phyloP scores from a whole-genome alignment of 345 rosid genomes.

The Geranium brycei region DNA sequence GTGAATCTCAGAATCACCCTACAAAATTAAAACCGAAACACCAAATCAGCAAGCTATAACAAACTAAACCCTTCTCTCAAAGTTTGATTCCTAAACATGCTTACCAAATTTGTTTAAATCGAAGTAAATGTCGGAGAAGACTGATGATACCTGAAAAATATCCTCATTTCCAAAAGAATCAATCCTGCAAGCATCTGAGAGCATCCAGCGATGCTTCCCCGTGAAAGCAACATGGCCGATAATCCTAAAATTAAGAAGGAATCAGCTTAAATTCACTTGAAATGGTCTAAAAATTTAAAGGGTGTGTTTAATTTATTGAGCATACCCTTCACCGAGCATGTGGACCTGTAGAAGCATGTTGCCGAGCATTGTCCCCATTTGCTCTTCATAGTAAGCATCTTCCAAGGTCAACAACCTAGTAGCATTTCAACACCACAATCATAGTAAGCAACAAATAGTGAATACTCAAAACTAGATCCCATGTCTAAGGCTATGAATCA shows the following conservation, averaged over 20 bases:
- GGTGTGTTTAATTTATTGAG: conserved; percentile 1
- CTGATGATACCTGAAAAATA: conserved; percentile 26
- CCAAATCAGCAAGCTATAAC: neutral
- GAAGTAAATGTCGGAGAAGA: neutral
- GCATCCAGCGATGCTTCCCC: conserved; percentile 62
- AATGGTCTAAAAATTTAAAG: neutral
- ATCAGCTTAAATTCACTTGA: neutral
- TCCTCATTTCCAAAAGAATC: conserved; percentile 10
- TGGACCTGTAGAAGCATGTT: conserved; percentile 46
- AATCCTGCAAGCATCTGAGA: conserved; percentile 27
- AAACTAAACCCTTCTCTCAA: neutral
- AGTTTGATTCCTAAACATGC: neutral
- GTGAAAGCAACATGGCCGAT: conserved; percentile 61
- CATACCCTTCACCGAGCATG: conserved; percentile 78
- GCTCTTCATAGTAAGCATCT: conserved; percentile 55
- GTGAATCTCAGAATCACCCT: conserved; percentile 29
- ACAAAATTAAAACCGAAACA: neutral
- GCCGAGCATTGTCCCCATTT: conserved; percentile 34
- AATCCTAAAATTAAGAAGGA: conserved; percentile 15
- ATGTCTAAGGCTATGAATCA: neutral
- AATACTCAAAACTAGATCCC: neutral
- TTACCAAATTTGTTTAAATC: neutral
- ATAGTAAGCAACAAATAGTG: conserved; percentile 9
- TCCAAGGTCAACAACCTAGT: conserved; percentile 62
- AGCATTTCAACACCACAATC: conserved; percentile 12